Evolutionary conservation across 768 basidiomycete species (phyloP).

Genomic region (Termitomyces eurrhizus): DNA sequence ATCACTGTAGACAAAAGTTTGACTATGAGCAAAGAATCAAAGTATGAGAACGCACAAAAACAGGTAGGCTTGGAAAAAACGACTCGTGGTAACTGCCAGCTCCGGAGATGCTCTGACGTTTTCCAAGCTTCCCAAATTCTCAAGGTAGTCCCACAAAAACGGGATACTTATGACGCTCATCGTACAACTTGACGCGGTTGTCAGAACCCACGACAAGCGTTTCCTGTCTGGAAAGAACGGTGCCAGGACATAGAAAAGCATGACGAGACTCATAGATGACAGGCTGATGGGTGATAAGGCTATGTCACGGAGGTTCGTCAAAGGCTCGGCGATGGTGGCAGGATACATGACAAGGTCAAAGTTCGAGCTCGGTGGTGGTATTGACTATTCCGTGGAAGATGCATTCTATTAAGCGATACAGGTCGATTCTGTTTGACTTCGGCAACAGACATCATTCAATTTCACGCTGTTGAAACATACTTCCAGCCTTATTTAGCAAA

Average conservation of each 20-base stretch:
- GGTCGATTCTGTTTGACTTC: too few relatives aligned
- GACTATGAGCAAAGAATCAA: not conserved
- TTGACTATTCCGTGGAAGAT: too few relatives aligned
- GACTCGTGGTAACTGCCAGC: not conserved
- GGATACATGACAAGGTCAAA: not conserved
- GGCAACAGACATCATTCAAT: too few relatives aligned
- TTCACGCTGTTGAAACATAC: too few relatives aligned
- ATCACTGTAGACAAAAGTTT: constrained; percentile 28
- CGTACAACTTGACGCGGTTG: constrained; percentile 9
- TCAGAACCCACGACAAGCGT: constrained; percentile 18
- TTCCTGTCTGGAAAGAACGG: not conserved
- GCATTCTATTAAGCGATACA: too few relatives aligned
- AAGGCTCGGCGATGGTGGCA: not conserved
- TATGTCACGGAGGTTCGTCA: not conserved
- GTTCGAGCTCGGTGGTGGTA: too few relatives aligned
- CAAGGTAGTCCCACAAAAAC: constrained; percentile 3
- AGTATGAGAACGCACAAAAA: not conserved
- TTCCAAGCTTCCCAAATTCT: not conserved
- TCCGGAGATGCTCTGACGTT: not conserved
- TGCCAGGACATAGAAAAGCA: not conserved
- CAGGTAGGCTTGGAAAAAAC: constrained; percentile 2
- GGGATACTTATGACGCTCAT: not conserved
- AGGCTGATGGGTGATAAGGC: not conserved
- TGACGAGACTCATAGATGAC: not conserved
- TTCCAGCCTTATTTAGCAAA: too few relatives aligned